Evolutionary conservation across 352 stramenopile genomes (phyloP).

Genomic region (Phytophthora citrophthora): DNA sequence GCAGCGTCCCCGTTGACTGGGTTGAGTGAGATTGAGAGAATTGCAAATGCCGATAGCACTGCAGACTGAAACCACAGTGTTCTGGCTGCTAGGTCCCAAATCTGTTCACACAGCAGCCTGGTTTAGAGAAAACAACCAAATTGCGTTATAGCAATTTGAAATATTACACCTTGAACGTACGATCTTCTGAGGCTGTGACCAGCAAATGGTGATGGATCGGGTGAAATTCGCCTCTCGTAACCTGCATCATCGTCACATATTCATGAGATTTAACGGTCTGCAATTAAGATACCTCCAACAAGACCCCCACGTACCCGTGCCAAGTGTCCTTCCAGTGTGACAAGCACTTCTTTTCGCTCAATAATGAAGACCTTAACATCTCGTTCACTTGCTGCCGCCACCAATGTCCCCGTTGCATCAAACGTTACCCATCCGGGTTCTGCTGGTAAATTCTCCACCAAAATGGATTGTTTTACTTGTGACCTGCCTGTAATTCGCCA

Average conservation of each 20-base stretch:
- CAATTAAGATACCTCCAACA: neutral
- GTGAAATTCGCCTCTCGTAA: slow-evolving; percentile 80
- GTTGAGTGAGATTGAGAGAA: slow-evolving; percentile 70
- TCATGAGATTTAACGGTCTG: neutral
- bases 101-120: slow-evolving; percentile 36
- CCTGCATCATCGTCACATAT: slow-evolving; percentile 29
- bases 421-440: slow-evolving; percentile 65
- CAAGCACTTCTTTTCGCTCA: slow-evolving; percentile 55
- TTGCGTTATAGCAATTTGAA: too few relatives aligned
- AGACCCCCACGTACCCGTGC: slow-evolving; percentile 42
- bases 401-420: slow-evolving; percentile 65
- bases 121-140: too few relatives aligned
- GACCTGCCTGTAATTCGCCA: slow-evolving; percentile 53
- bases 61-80: slow-evolving; percentile 77
- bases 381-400: slow-evolving; percentile 56
- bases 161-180: slow-evolving; percentile 76
- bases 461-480: slow-evolving; percentile 37
- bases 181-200: slow-evolving; percentile 80
- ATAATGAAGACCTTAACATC: slow-evolving; percentile 68
- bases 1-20: slow-evolving; percentile 63
- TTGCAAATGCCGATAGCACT: slow-evolving; percentile 77
- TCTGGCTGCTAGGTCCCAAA: slow-evolving; percentile 77
- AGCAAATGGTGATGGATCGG: slow-evolving; percentile 70
- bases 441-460: slow-evolving; percentile 47
- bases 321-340: slow-evolving; percentile 77